Evolutionary conservation across 805 yeast species (phyloP).

Genomic region (Saccharomyces kudriavzevii): DNA sequence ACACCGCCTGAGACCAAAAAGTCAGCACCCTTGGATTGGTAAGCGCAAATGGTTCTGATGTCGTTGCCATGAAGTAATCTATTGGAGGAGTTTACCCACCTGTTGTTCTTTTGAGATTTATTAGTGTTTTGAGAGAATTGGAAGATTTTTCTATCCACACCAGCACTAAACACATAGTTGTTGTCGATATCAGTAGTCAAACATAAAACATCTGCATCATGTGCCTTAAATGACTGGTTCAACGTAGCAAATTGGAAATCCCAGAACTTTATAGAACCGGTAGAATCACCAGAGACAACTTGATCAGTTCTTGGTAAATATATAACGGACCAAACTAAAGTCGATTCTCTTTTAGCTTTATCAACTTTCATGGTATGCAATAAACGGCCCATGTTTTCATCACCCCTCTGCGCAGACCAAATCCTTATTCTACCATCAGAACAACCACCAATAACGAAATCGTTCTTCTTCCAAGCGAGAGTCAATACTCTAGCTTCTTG

Average conservation of each 20-base stretch:
- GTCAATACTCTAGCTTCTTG: conserved; percentile 76
- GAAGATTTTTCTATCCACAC: conserved; percentile 87
- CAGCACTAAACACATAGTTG: conserved; percentile 70
- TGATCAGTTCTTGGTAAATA: conserved; percentile 58
- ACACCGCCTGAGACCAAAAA: conserved; percentile 78
- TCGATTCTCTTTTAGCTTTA: conserved; percentile 73
- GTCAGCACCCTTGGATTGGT: conserved; percentile 59
- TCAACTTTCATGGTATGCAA: conserved; percentile 85
- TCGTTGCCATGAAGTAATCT: conserved; percentile 81
- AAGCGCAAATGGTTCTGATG: conserved; percentile 65
- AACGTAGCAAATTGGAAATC: conserved; percentile 69
- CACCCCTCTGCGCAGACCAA: conserved; percentile 48
- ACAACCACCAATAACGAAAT: conserved; percentile 80
- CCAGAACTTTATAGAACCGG: conserved; percentile 92
- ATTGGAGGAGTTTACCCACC: conserved; percentile 73
- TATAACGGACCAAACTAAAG: conserved; percentile 82
- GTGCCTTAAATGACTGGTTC: conserved; percentile 71
- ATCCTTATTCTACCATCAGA: conserved; percentile 87
- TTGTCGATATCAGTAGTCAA: conserved; percentile 54
- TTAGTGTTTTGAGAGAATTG: conserved; percentile 42
- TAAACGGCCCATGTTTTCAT: conserved; percentile 52
- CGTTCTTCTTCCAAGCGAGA: conserved; percentile 64
- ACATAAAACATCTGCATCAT: conserved; percentile 85
- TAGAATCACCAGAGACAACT: conserved; percentile 92
- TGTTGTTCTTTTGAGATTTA: conserved; percentile 19